Conservation (phyloP, 2,329 filamentous ascomycete species). For the Hyphodiscus sp. region DNA sequence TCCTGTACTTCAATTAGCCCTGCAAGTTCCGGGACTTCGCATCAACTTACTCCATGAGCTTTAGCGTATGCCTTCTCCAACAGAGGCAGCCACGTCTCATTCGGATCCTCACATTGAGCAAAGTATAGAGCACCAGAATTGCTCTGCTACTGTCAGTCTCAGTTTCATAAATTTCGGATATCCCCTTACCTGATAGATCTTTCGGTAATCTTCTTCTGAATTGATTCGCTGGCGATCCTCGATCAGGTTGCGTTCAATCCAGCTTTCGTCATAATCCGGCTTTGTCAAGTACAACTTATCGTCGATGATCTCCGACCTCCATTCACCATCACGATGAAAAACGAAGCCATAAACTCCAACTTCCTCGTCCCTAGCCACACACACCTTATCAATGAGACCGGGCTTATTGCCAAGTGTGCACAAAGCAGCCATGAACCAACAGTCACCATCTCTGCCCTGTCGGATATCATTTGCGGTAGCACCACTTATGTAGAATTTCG, state of each 20-base stretch:
- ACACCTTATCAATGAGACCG: constrained; percentile 40
- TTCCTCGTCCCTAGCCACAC: constrained; percentile 33
- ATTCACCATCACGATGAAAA: constrained; percentile 79
- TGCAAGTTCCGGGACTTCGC: background rate
- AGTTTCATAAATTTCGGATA: constrained; percentile 29
- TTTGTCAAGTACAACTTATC: constrained; percentile 82
- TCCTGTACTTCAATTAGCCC: constrained; percentile 36
- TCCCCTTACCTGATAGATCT: constrained; percentile 46
- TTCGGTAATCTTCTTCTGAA: constrained; percentile 49
- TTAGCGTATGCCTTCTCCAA: constrained; percentile 82
- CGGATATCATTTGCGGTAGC: constrained; percentile 68
- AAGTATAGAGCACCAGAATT: constrained; percentile 75
- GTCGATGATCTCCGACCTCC: constrained; percentile 80
- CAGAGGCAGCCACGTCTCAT: constrained; percentile 77
- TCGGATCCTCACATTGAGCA: constrained; percentile 65
- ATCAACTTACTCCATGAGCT: constrained; percentile 51
- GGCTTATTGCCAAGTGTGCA: constrained; percentile 56
- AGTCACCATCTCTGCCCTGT: constrained; percentile 74
- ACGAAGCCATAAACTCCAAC: constrained; percentile 87
- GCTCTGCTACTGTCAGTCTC: constrained; percentile 11
- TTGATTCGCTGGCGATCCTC: constrained; percentile 60
- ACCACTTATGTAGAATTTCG: constrained; percentile 70
- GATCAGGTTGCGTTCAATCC: constrained; percentile 64
- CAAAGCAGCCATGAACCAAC: constrained; percentile 78
- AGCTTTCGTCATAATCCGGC: constrained; percentile 66